Percentiles rank a stretch among this genome's conserved stretches.
Evolutionary conservation across 306 rosid genomes (phyloP).

Genomic region (Citrullus colocynthis): DNA sequence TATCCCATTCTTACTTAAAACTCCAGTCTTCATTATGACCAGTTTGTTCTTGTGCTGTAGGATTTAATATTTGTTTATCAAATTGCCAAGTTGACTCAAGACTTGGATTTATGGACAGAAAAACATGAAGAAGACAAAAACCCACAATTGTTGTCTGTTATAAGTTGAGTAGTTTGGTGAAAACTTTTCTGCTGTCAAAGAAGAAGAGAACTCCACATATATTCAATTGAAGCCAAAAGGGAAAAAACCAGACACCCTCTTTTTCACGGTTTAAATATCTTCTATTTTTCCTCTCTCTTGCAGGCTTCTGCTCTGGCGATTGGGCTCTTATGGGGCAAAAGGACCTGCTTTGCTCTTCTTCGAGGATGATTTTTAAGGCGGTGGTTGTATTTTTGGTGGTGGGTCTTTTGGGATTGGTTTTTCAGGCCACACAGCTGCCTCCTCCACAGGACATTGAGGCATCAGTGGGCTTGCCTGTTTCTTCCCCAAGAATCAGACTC

Average conservation of each 20-base stretch:
- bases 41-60: background rate
- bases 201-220: no score
- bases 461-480: background rate
- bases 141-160: background rate
- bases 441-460: slow-evolving; percentile 3
- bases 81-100: background rate
- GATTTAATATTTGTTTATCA: background rate
- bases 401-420: slow-evolving; percentile 60
- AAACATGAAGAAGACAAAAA: background rate
- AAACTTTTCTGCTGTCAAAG: no score
- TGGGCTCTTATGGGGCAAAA: background rate
- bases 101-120: background rate
- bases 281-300: background rate
- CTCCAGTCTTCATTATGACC: background rate
- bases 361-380: slow-evolving; percentile 22
- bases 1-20: background rate
- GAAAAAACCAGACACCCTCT: no score
- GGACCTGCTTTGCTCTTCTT: background rate
- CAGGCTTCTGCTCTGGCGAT: background rate
- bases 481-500: slow-evolving; percentile 29
- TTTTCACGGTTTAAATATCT: background rate
- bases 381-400: slow-evolving; percentile 23
- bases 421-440: slow-evolving; percentile 29
- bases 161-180: background rate
- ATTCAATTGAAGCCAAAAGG: no score